Base-by-base conservation (phyloP, 306 rosid genomes). In the Alnus glutinosa region DNA sequence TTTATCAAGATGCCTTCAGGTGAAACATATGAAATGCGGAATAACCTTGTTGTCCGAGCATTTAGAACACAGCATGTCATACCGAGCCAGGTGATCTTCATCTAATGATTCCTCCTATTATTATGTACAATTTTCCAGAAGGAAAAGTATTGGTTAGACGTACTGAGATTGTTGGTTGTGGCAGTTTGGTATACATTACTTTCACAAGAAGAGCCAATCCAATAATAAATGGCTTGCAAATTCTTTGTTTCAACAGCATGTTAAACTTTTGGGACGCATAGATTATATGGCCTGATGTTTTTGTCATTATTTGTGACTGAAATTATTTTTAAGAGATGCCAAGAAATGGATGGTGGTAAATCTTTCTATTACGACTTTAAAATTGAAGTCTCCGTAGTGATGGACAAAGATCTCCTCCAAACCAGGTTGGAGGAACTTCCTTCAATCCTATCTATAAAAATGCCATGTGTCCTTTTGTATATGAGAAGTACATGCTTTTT, bases 11-110 rank as follows among this genome's bases (percentile, higher is more conserved):
- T 86, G 72, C 73, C 84, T 89, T 84, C 85, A 95, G 98, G 97
- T 72, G 98, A 95, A 63, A 95, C 98, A n/a, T 95, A 83, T 82
- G 98, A 95, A 80, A 47, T 95, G 84, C 89, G 98, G 73, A 91
- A 87, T 75, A 86, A 95, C 85, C 94, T 95, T 78, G 98, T 95
- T 50, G 97, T 90, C 76, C 92, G 98, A 73, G 90, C 98, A n/a
- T 95, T 95, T 81, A 88, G 75, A 85, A 95, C 98, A 52, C 90
- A 92, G 4, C 98, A 95, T 80, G 94, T 90, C 44, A 91, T 95
- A 64, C 97, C 98, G 9, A 92, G 98, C 84, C 98, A 95, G 98
- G 98, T 95, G 78, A 70, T 74, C 44, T 81, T 83, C 75, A 18
- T 19, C 34, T 19, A 0, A 5, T 37, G 73, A 54, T 49, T 75